Percentiles rank a stretch among this genome's conserved stretches.
phyloP scores from a whole-genome alignment of 1,284 basidiomycete genomes.

The Cutaneotrichosporon sp. region DNA sequence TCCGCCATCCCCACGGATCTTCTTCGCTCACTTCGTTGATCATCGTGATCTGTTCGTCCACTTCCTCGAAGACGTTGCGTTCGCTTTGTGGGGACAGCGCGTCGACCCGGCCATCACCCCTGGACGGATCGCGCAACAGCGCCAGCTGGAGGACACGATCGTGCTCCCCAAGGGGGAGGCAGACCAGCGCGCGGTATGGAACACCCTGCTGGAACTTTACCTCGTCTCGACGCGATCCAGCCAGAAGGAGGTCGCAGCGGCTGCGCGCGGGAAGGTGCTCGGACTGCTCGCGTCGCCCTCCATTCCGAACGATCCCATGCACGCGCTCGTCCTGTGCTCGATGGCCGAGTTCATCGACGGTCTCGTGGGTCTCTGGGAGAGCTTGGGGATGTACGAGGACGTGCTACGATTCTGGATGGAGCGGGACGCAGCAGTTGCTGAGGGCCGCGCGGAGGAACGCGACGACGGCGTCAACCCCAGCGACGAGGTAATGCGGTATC shows the following conservation, averaged over 20 bases:
- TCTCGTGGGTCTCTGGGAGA: slow-evolving; percentile 85
- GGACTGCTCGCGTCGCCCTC: slow-evolving; percentile 57
- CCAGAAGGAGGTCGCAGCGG: slow-evolving; percentile 18
- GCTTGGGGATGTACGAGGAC: slow-evolving; percentile 92
- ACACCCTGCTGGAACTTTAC: slow-evolving; percentile 91
- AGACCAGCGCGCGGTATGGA: slow-evolving; percentile 89
- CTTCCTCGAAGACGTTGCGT: slow-evolving; percentile 84
- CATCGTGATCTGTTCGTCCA: slow-evolving; percentile 75
- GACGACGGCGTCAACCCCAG: background rate
- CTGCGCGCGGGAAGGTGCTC: slow-evolving; percentile 57
- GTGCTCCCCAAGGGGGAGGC: slow-evolving; percentile 56
- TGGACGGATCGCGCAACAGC: slow-evolving; percentile 4
- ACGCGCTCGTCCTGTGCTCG: slow-evolving; percentile 89
- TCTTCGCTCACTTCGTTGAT: slow-evolving; percentile 92
- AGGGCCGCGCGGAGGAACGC: slow-evolving; percentile 29
- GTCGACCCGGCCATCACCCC: slow-evolving; percentile 50
- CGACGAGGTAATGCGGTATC: slow-evolving; percentile 63
- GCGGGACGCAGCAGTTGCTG: slow-evolving; percentile 43
- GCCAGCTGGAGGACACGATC: slow-evolving; percentile 18
- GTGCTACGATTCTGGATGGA: slow-evolving; percentile 89
- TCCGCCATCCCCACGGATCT: slow-evolving; percentile 74
- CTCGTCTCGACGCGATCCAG: slow-evolving; percentile 56
- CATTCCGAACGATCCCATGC: slow-evolving; percentile 81
- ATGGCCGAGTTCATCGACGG: slow-evolving; percentile 75
- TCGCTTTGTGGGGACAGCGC: slow-evolving; percentile 72